These are phyloP conservation scores for Hyphopichia homilentoma DNA, from an alignment of 805 yeast species.

Conservation along the genomic window DNA sequence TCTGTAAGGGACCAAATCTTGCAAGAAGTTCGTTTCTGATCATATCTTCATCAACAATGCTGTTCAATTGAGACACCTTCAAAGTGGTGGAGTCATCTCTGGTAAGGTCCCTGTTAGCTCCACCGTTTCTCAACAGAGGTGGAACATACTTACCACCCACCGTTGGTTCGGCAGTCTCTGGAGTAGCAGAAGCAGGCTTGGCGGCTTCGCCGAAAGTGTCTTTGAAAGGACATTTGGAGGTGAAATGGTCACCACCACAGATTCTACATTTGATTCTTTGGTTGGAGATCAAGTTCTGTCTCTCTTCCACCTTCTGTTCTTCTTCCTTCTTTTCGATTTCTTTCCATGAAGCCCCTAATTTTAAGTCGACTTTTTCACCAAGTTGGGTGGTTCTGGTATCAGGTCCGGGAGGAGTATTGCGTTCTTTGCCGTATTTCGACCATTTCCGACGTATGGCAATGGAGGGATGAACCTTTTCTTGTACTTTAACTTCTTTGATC, in stretches of 20 bases:
- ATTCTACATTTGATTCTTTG: conserved; percentile 70
- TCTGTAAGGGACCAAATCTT: conserved; percentile 62
- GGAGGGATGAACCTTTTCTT: conserved; percentile 76
- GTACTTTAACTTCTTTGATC: conserved; percentile 70
- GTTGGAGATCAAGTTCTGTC: conserved; percentile 34
- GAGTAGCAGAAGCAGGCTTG: conserved; percentile 32
- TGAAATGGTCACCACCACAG: conserved; percentile 93
- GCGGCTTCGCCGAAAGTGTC: conserved; percentile 67
- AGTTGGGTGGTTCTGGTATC: conserved; percentile 83
- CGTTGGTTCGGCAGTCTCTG: conserved; percentile 17
- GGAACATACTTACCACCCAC: conserved; percentile 35
- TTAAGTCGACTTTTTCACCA: conserved; percentile 78
- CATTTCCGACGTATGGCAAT: conserved; percentile 88
- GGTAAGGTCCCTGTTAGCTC: conserved; percentile 36
- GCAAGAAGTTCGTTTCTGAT: conserved; percentile 68
- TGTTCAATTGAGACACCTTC: conserved; percentile 88
- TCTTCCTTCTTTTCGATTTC: conserved; percentile 72
- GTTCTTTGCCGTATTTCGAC: conserved; percentile 85
- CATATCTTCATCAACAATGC: conserved; percentile 76
- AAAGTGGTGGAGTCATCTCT: conserved; percentile 86
- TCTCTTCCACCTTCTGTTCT: conserved; percentile 46
- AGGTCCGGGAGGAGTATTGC: conserved; percentile 73
- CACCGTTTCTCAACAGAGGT: conserved; percentile 42
- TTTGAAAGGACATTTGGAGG: conserved; percentile 93
- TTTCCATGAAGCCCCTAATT: conserved; percentile 74